Evolutionary conservation across 2,329 filamentous ascomycete genomes (phyloP), one percentile per base, ranked within the genome.

Genomic region (Phialophora macrospora): DNA sequence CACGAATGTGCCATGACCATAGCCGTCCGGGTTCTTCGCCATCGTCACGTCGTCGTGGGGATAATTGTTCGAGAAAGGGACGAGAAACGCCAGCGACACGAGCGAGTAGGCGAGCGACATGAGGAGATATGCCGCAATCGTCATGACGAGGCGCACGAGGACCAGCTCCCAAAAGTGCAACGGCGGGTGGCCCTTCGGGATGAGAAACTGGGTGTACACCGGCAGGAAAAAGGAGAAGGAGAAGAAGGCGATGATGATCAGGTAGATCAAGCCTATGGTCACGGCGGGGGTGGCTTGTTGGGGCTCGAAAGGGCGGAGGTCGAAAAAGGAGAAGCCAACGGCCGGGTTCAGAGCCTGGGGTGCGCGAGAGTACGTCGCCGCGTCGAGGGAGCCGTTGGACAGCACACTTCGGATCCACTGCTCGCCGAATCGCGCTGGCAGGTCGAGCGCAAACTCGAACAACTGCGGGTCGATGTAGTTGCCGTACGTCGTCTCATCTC

Each of bases 191-290:
- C 80, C 80, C 55, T 83, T 79, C 0, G 83, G 81, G 17, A 80
- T 80, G 65, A 88, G 78, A 72, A 87, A 87, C 72, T 84, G 82
- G 70, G 81, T 82, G 73, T 90, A 86, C 14, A 88, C 84, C 0
- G 87, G 87, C 52, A 89, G 78, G 71, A 89, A 86, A 77, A 89
- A 89, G 0, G 83, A 80, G 74, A 87, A 89, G 30, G 82, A 86
- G 78, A 89, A 89, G 77, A 89, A 89, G 0, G 86, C 85, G 48
- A 89, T 80, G 71, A 90, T 89, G 71, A 90, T 89, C 1, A 89
- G 77, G 72, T 89, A 89, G 70, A 90, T 89, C 30, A 89, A 76
- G 0, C 87, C 87, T 60, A 89, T 87, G 1, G 81, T 84, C 2
- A 89, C 83, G 0, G 86, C 81, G 0, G 87, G 87, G 1, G 83